Percentiles rank a stretch among this genome's conserved stretches.
These are phyloP conservation scores for Rehmannia glutinosa DNA, from an alignment of 257 asterid genomes.

Conservation along the genomic window DNA sequence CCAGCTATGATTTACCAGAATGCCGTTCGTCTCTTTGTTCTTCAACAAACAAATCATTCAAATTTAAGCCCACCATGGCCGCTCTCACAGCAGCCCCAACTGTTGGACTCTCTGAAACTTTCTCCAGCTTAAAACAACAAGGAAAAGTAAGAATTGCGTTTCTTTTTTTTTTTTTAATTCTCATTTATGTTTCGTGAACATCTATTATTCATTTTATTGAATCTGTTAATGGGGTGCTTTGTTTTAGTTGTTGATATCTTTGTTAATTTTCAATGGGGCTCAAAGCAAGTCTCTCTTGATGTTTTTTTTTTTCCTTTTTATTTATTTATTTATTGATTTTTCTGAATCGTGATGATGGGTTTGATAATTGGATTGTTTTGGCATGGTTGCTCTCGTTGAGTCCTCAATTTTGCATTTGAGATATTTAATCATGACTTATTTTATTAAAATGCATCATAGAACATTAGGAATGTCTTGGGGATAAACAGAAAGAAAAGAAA, in stretches of 20 bases:
- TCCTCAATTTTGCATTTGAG: neutral
- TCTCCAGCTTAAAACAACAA: constrained; percentile 48
- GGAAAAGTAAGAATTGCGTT: constrained; percentile 47
- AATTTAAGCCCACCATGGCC: constrained; percentile 48
- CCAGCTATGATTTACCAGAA: constrained; percentile 10
- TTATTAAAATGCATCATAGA: too few relatives aligned
- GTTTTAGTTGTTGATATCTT: neutral
- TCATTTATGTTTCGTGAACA: too few relatives aligned
- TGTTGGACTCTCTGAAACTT: constrained; percentile 64
- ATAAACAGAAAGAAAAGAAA: too few relatives aligned
- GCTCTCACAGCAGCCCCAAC: constrained; percentile 38
- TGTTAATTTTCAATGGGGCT: neutral
- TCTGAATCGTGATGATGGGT: neutral
- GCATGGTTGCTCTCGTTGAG: neutral
- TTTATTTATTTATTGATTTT: too few relatives aligned
- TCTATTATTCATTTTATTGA: neutral
- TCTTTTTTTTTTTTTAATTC: neutral
- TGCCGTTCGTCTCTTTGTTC: constrained; percentile 19
- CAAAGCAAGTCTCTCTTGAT: too few relatives aligned
- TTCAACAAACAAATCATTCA: constrained; percentile 18
- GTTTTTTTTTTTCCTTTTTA: too few relatives aligned
- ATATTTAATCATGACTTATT: too few relatives aligned
- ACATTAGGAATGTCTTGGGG: too few relatives aligned
- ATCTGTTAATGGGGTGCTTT: neutral
- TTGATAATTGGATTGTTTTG: neutral